phyloP scores from a whole-genome alignment of 495 filamentous ascomycete species.

The Aspergillus sclerotiicarbonarius region DNA sequence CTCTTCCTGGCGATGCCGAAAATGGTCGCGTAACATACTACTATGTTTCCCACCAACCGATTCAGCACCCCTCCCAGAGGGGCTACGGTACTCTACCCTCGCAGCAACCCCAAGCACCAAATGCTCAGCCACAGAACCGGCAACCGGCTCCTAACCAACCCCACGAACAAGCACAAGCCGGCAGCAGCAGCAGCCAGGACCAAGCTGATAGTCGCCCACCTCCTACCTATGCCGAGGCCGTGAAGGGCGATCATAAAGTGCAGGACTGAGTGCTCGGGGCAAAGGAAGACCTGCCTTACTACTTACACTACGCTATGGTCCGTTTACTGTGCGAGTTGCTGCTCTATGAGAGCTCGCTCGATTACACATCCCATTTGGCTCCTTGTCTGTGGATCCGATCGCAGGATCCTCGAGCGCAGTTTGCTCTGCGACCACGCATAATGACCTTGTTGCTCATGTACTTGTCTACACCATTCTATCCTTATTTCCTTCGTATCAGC shows the following conservation, averaged over 20 bases:
- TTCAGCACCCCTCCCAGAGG: conserved; percentile 37
- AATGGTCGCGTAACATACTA: conserved; percentile 64
- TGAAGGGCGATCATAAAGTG: conserved; percentile 84
- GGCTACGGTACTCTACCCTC: conserved; percentile 39
- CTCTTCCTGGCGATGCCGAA: conserved; percentile 50
- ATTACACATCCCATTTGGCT: neutral
- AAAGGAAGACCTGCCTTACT: neutral
- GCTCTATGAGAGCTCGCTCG: neutral
- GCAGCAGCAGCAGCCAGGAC: conserved; percentile 34
- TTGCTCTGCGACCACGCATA: neutral
- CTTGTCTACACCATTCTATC: neutral
- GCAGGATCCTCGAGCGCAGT: neutral
- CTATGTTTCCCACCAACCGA: conserved; percentile 57
- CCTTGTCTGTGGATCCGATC: neutral
- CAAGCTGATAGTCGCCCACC: conserved; percentile 47
- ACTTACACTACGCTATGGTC: neutral
- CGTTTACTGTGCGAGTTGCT: neutral
- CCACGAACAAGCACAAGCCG: conserved; percentile 21
- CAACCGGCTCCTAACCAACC: conserved; percentile 25
- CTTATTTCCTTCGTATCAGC: neutral
- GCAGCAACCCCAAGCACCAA: conserved; percentile 22
- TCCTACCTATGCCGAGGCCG: conserved; percentile 82
- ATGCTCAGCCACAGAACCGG: conserved; percentile 20
- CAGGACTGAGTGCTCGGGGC: conserved; percentile 57
- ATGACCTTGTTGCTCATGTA: neutral